Evolutionary conservation across 331 rosid genomes (phyloP).

Genomic region (Pyrus hybrid): DNA sequence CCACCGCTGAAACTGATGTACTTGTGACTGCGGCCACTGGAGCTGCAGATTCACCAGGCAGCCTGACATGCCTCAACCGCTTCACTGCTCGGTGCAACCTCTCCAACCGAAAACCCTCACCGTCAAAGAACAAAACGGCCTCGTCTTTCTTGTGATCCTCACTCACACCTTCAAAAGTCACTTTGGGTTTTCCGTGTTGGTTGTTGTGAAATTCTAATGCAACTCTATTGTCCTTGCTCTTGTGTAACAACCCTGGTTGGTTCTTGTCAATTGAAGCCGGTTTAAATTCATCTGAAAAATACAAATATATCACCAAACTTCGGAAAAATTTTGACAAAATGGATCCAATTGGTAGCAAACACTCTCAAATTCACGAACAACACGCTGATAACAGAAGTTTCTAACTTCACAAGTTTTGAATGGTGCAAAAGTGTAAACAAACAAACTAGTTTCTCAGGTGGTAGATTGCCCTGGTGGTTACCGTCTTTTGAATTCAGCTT

Average conservation of each 20-base stretch:
- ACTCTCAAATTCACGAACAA: neutral
- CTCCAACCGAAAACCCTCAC: conserved; percentile 1
- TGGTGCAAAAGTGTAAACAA: neutral
- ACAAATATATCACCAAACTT: neutral
- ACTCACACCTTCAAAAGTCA: conserved; percentile 4
- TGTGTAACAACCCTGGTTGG: neutral
- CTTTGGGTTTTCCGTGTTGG: conserved; percentile 7
- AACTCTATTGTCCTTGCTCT: conserved; percentile 11
- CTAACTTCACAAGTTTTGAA: neutral
- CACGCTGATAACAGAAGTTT: neutral
- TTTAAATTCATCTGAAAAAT: neutral
- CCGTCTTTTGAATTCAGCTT: too few species aligned
- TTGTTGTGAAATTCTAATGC: conserved; percentile 4
- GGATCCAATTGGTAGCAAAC: neutral
- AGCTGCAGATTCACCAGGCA: conserved; percentile 1
- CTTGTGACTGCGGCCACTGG: neutral
- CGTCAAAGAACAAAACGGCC: conserved; percentile 4
- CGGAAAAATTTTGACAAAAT: neutral
- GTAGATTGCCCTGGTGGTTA: too few species aligned
- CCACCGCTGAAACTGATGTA: neutral
- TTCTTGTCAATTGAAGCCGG: conserved; percentile 6
- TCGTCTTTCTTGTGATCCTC: neutral
- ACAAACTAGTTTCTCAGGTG: neutral
- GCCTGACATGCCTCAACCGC: conserved; percentile 5
- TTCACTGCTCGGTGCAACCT: conserved; percentile 10